Base-by-base conservation (phyloP, 2,329 filamentous ascomycete genomes). In the Colletotrichum sp. region DNA sequence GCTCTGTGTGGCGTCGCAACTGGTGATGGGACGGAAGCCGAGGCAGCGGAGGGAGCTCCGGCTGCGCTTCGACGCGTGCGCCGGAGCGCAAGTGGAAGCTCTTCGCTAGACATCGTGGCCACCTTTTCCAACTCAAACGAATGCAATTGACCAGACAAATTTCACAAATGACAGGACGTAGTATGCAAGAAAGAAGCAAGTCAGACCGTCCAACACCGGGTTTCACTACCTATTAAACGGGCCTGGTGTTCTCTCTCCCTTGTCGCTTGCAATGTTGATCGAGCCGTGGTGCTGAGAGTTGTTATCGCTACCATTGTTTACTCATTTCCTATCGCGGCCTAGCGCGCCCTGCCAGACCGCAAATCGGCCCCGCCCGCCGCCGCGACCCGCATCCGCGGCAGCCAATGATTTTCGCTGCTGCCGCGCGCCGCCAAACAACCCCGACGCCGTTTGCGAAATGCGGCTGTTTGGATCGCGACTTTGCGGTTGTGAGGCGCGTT, bases 81-180 rank as follows among this genome's bases (percentile, higher is more conserved):
- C 76, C 91, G 86, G 15, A 92, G 81, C n/a, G 91, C 89, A 73
- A 92, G 87, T 4, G 90, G 90, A 30, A 89, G 83, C 77, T 90
- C 84, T 58, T 83, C 80, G 71, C 86, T 80, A 8, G 81, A 79
- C 84, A 88, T 88, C 32, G 18, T 34, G 28, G n/a, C 15, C 71
- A 32, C 26, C 68, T 16, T 18, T 28, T 36, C 13, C 24, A 38
- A 32, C 32, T 48, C 18, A 61, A 24, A 65, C 15, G 16, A 28
- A 26, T 8, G 18, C 58, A 43, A 52, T 21, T 13, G 21, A 36
- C 8, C 9, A 66, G 62, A 61, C 66, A 18, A 24, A 24, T 26
- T 21, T 10, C 13, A 16, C 34, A 8, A 66, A 70, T 61, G 34
- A 43, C 58, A 58, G 21, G 15, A 32, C 16, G 7, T 28, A n/a